Evolutionary conservation across 2,329 filamentous ascomycete genomes (phyloP), one percentile per base, ranked within the genome.

Genomic region (Pseudocercospora crystallina): DNA sequence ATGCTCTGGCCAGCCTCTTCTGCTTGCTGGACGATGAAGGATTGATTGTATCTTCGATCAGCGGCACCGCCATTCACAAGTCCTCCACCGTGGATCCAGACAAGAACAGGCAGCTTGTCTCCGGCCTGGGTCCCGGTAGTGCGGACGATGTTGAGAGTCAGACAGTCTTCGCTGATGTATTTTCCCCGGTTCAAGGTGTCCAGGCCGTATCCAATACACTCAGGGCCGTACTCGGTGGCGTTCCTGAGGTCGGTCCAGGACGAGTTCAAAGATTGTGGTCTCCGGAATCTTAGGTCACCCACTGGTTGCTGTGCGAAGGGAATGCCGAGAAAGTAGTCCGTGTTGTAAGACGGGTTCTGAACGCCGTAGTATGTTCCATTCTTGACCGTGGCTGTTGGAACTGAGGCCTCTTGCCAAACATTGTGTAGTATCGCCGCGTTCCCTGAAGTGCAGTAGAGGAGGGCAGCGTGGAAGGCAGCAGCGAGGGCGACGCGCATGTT

Each of bases 251-350:
- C 74, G 2, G 67, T 54, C 74, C 75, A 80, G 1, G 70, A 68
- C 14, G 64, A 61, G 54, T 82, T 76, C 20, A 83, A 61, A 0
- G 75, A 64, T 52, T 77, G 71, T 0, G 81, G 79, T 2, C 75
- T 58, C 10, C 52, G 70, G 56, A 83, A 83, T 4, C 83, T 76
- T 39, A 83, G 70, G 48, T 75, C 65, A 1, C 77, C 76, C 17
- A 76, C 66, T 30, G 80, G 74, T 8, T 57, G 39, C 54, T 80
- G 76, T 2, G 81, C 81, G 61, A 78, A 84, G 0, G 80, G 81
- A 2, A 84, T 76, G 2, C 77, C 78, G 3, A 80, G 65, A 61
- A 80, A 81, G 50, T 74, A 69, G 54, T 82, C 78, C 42, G 80
- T 77, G 26, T 71, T 58, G 49, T 76, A 78, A 1, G 62, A 53